Conservation (phyloP, 2,329 filamentous ascomycete species). For the Pestalotiopsis sp. region DNA sequence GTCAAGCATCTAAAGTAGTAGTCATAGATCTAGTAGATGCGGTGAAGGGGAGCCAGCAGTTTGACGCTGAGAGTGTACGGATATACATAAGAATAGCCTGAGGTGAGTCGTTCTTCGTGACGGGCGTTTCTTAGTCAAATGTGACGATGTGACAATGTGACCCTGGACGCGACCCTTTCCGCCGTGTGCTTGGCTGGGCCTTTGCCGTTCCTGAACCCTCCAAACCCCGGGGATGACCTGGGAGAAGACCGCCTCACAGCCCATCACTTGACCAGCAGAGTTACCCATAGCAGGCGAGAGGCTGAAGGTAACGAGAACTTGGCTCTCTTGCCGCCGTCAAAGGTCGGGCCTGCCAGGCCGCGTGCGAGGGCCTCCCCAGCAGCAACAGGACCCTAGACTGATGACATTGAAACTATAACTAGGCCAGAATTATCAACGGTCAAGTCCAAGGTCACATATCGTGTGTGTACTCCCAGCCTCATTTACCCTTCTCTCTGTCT, state of each 20-base stretch:
- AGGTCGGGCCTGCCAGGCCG: not conserved
- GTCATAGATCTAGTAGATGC: not conserved
- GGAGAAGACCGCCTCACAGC: not conserved
- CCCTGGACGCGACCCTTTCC: constrained; percentile 5
- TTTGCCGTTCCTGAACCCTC: not conserved
- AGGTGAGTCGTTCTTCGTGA: not conserved
- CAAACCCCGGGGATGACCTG: not conserved
- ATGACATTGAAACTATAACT: not conserved
- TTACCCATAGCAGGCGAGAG: constrained; percentile 2
- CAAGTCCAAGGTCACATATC: not conserved
- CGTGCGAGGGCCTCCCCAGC: not conserved
- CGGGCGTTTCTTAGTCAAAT: constrained; percentile 5
- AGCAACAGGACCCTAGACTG: not conserved
- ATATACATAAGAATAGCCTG: not conserved
- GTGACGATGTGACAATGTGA: not conserved
- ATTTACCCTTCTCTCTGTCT: not conserved
- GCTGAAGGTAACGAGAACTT: not conserved
- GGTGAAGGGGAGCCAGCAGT: not conserved
- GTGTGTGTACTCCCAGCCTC: not conserved
- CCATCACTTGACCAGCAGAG: not conserved
- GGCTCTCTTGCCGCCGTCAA: constrained; percentile 4
- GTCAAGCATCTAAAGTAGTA: not conserved
- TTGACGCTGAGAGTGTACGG: not conserved
- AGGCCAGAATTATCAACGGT: not conserved
- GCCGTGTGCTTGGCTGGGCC: not conserved